phyloP scores from a whole-genome alignment of 2,329 filamentous ascomycete species.

The Phaeosphaeriaceae sp. region DNA sequence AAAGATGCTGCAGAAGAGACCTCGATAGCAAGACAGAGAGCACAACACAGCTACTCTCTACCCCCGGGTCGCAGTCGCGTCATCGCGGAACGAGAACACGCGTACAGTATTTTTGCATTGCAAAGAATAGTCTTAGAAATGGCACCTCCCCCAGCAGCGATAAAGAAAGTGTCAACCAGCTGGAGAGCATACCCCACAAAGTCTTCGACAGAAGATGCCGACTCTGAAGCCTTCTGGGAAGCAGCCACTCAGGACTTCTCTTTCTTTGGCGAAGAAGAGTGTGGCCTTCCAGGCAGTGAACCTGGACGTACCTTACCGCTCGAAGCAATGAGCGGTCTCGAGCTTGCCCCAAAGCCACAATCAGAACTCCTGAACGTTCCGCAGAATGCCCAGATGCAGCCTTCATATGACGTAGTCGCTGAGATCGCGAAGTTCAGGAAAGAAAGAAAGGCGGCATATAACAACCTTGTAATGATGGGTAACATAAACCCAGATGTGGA shows the following conservation, averaged over 20 bases:
- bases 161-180: constrained; percentile 51
- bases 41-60: constrained; percentile 63
- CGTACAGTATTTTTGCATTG: constrained; percentile 62
- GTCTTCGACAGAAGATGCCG: constrained; percentile 65
- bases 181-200: constrained; percentile 56
- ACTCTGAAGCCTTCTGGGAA: constrained; percentile 66
- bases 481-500: constrained; percentile 52
- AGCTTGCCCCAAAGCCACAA: constrained; percentile 32
- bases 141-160: constrained; percentile 28
- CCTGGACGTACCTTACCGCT: constrained; percentile 54
- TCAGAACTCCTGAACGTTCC: neutral
- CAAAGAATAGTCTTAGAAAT: constrained; percentile 63
- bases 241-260: constrained; percentile 67
- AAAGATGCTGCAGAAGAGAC: constrained; percentile 64
- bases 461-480: constrained; percentile 42
- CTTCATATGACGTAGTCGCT: constrained; percentile 56
- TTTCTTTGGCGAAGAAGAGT: constrained; percentile 66
- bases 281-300: constrained; percentile 56
- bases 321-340: constrained; percentile 54
- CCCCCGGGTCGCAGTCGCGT: constrained; percentile 63
- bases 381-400: neutral
- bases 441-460: constrained; percentile 59
- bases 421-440: constrained; percentile 63
- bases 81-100: constrained; percentile 57
- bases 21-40: constrained; percentile 59